Conservation (phyloP, 768 basidiomycete species). For the Kwoniella pini region DNA sequence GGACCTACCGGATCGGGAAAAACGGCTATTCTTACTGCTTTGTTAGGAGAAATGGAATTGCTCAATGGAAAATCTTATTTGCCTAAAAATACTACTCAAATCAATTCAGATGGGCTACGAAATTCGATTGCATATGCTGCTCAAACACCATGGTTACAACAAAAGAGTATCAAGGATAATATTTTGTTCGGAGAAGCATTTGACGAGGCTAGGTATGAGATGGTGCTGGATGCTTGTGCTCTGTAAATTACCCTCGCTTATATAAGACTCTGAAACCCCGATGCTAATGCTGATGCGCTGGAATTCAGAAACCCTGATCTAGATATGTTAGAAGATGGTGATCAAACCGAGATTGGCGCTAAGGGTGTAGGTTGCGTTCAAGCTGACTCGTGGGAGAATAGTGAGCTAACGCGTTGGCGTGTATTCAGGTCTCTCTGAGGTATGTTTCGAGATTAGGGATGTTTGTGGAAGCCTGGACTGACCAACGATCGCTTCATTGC, state of each 20-base stretch:
- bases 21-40: constrained; percentile 68
- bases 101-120: constrained; percentile 53
- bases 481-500: background rate
- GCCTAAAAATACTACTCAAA: constrained; percentile 64
- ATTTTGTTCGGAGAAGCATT: constrained; percentile 49
- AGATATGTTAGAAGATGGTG: constrained; percentile 59
- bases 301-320: constrained; percentile 39
- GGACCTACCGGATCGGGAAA: constrained; percentile 79
- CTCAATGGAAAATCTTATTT: constrained; percentile 63
- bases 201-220: constrained; percentile 52
- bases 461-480: too few relatives aligned
- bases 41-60: constrained; percentile 53
- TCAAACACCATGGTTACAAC: constrained; percentile 61
- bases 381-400: background rate
- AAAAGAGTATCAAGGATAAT: constrained; percentile 55
- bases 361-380: constrained; percentile 36
- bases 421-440: constrained; percentile 27
- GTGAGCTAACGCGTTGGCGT: background rate
- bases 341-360: constrained; percentile 49
- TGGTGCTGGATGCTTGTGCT: constrained; percentile 48
- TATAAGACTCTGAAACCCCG: too few relatives aligned
- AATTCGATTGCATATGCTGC: constrained; percentile 69
- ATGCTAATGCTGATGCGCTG: constrained; percentile 1
- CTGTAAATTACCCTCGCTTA: constrained; percentile 33
- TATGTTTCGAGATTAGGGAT: constrained; percentile 4